Base-by-base conservation (phyloP, 2,329 filamentous ascomycete species). In the Phialophora verrucosa region DNA sequence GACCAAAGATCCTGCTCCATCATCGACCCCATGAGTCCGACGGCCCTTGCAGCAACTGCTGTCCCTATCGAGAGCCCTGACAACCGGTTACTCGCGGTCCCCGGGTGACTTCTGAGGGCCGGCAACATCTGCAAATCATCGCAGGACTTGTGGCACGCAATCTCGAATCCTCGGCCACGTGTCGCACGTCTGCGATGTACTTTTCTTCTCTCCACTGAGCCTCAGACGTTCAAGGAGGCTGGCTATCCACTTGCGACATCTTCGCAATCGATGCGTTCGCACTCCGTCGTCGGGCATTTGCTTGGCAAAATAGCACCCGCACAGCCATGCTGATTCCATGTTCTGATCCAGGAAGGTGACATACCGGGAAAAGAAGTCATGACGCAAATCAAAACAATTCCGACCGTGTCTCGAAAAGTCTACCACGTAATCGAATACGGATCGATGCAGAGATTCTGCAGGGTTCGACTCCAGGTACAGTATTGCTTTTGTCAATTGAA, bases 1-100 rank as follows among this genome's bases (percentile, higher is more conserved):
- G n/a, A 32, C 59, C 59, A 61, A 61, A 54, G 59, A 51, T 61
- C 59, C 59, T 32, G 49, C 59, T 32, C 57, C 20, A 27, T 47
- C 57, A 29, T 10, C 38, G 7, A 32, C n/a, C 47, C 49, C 56
- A 47, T 63, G 44, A 42, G 50, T 58, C 53, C 53, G 53, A 62
- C 17, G 53, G 59, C 42, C 59, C 64, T 66, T 62, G 64, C 64
- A 59, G 64, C 59, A 49, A 42, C 25, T 51, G 20, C 20, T 51
- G 20, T 12, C 7, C 49, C 20, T 12, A 29, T 51, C 49, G 11
- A 25, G 49, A 51, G 25, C 23, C 20, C 20, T 51, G 1, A 29
- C 3, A 51, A 51, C 5, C 49, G 49, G 49, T 17, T 51, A 51
- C 49, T 51, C 7, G 49, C 49, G 49, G 20, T 51, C 49, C 49